phyloP scores from a whole-genome alignment of 1,284 basidiomycete genomes.

The Ceratobasidium sp. region DNA sequence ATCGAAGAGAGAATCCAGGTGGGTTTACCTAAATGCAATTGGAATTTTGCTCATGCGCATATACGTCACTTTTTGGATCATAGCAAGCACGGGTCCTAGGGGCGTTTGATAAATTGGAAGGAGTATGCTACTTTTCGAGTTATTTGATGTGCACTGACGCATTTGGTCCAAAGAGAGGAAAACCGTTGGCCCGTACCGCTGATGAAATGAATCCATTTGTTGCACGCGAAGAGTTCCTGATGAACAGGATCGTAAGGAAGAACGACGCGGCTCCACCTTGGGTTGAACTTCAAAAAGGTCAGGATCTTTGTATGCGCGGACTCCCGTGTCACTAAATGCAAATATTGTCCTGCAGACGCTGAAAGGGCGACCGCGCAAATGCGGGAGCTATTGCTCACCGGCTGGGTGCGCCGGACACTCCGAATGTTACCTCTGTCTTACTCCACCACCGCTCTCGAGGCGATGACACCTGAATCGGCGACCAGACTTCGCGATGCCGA shows the following conservation, averaged over 20 bases:
- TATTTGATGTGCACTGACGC: not conserved
- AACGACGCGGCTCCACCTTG: conserved; percentile 90
- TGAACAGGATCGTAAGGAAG: conserved; percentile 88
- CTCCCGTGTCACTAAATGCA: conserved; percentile 33
- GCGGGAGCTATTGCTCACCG: conserved; percentile 42
- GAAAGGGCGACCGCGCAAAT: conserved; percentile 37
- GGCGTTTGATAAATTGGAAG: conserved; percentile 71
- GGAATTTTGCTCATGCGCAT: not conserved
- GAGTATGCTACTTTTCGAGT: conserved; percentile 51
- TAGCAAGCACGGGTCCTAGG: conserved; percentile 74
- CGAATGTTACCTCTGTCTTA: conserved; percentile 60
- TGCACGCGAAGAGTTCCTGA: conserved; percentile 76
- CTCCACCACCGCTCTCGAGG: conserved; percentile 49
- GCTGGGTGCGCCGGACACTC: conserved; percentile 72
- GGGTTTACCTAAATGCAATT: conserved; percentile 29
- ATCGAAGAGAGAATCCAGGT: conserved; percentile 85
- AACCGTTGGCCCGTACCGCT: conserved; percentile 65
- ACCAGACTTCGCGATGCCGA: conserved; percentile 66
- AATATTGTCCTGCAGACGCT: conserved; percentile 32
- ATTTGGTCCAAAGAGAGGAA: conserved; percentile 57
- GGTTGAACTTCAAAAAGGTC: conserved; percentile 80
- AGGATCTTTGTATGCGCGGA: not conserved
- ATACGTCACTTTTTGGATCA: conserved; percentile 45
- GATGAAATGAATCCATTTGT: conserved; percentile 86
- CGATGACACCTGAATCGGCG: conserved; percentile 57